Conservation (phyloP, 208 protist genomes). For the Vickermania ingenoplastis region DNA sequence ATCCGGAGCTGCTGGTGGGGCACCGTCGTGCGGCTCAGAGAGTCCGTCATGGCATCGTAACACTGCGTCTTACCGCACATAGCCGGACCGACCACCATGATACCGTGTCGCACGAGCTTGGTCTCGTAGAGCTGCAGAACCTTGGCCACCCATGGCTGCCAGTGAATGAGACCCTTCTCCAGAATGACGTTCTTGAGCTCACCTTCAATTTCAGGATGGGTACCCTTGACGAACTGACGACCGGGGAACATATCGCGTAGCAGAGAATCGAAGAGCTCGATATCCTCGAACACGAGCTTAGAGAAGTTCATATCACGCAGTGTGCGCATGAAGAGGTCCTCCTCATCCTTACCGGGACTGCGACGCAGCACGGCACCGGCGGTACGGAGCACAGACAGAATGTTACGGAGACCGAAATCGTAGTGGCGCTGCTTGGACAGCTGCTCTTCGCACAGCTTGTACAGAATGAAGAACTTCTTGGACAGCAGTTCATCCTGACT, state of each 20-base stretch:
- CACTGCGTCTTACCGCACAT: constrained; percentile 93
- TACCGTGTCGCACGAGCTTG: constrained; percentile 91
- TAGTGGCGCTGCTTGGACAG: constrained; percentile 98
- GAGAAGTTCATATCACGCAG: constrained; percentile 97
- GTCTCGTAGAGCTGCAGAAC: constrained; percentile 94
- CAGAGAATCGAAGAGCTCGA: constrained; percentile 95
- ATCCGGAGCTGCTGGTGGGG: constrained; percentile 90
- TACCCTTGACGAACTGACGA: constrained; percentile 87
- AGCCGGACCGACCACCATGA: constrained; percentile 92
- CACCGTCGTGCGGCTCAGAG: constrained; percentile 74
- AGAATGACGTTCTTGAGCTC: constrained; percentile 82
- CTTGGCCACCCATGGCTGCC: constrained; percentile 87
- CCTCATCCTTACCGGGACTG: constrained; percentile 87
- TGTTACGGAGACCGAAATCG: constrained; percentile 97
- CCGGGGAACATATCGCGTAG: constrained; percentile 92
- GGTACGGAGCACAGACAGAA: constrained; percentile 96
- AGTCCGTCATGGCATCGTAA: constrained; percentile 88
- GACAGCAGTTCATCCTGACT: constrained; percentile 88
- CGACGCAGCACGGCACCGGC: constrained; percentile 85
- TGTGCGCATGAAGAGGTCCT: constrained; percentile 94
- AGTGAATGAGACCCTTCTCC: constrained; percentile 79
- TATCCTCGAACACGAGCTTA: constrained; percentile 97
- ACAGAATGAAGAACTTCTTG: constrained; percentile 93
- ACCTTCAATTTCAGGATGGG: constrained; percentile 86
- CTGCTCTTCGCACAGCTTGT: constrained; percentile 96